A percentile compares a stretch with the other conserved stretches of the same genome.
These are phyloP conservation scores for Candida yuanshanica DNA, from an alignment of 805 yeast species.

Conservation along the genomic window DNA sequence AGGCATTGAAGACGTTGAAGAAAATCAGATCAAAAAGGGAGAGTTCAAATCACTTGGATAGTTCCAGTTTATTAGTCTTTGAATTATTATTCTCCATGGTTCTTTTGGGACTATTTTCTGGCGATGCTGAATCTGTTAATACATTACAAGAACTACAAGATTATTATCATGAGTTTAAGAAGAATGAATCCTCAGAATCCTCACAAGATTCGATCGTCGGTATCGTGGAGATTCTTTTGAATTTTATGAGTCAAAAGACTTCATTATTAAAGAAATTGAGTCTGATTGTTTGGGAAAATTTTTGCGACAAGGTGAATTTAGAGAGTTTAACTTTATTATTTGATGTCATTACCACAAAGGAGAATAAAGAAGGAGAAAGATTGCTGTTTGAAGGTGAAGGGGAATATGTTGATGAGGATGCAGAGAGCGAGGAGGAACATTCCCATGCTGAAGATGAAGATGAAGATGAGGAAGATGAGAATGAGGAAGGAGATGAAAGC, in stretches of 20 bases:
- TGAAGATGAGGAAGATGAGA: conserved; percentile 25
- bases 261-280: conserved; percentile 53
- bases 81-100: conserved; percentile 75
- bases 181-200: conserved; percentile 33
- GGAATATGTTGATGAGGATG: conserved; percentile 42
- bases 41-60: conserved; percentile 23
- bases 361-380: conserved; percentile 76
- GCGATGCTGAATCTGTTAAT: conserved; percentile 65
- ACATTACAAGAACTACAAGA: conserved; percentile 67
- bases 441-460: conserved; percentile 30
- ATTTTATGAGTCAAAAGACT: conserved; percentile 52
- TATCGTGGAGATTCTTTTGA: conserved; percentile 53
- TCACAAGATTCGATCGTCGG: conserved; percentile 41
- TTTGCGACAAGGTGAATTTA: conserved; percentile 39
- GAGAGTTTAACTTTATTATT: conserved; percentile 43
- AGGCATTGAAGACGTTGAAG: conserved; percentile 44
- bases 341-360: conserved; percentile 59
- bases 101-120: conserved; percentile 69
- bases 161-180: conserved; percentile 44
- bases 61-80: conserved; percentile 50
- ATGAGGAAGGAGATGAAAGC: conserved; percentile 24
- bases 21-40: conserved; percentile 34
- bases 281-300: conserved; percentile 50
- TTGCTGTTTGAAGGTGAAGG: conserved; percentile 64
- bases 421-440: conserved; percentile 36